Evolutionary conservation across 495 filamentous ascomycete genomes (phyloP).

Genomic region (Hypoxylon fragiforme): DNA sequence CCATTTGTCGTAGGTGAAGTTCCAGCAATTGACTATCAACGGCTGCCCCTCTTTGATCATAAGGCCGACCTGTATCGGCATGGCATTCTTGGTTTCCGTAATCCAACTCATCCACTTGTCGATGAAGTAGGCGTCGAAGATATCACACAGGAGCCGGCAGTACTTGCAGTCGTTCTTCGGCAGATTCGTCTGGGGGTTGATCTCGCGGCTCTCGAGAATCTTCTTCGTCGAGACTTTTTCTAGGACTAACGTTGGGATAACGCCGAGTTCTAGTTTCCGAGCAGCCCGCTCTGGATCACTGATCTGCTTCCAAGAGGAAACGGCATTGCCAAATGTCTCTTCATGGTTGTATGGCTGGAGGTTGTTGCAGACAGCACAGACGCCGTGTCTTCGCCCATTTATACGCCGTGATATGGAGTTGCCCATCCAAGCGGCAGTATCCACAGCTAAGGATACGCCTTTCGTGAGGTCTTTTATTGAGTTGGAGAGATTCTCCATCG

Average conservation of each 20-base stretch:
- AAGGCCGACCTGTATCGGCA: conserved; percentile 19
- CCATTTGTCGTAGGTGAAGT: conserved; percentile 27
- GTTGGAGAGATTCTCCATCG: conserved; percentile 9
- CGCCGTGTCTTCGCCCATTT: conserved; percentile 2
- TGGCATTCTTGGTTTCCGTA: conserved; percentile 16
- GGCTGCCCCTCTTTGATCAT: conserved; percentile 21
- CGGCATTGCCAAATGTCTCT: conserved; percentile 6
- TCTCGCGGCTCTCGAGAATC: conserved; percentile 18
- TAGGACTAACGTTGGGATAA: conserved; percentile 13
- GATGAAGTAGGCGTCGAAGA: conserved; percentile 23
- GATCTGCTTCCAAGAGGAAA: conserved; percentile 6
- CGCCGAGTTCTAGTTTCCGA: conserved; percentile 12
- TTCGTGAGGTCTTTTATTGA: conserved; percentile 10
- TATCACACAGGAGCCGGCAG: conserved; percentile 19
- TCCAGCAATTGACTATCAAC: conserved; percentile 24
- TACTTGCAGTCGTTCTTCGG: conserved; percentile 23
- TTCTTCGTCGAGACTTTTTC: conserved; percentile 17
- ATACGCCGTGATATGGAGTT: conserved; percentile 8
- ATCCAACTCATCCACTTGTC: conserved; percentile 27
- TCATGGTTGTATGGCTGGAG: conserved; percentile 13
- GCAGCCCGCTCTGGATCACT: conserved; percentile 1
- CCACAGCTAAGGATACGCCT: conserved; percentile 13
- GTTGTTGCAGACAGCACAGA: conserved; percentile 20
- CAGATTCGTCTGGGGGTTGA: conserved; percentile 7
- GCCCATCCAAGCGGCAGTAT: conserved; percentile 10